These are phyloP conservation scores for Triangularia verruculosa DNA, from an alignment of 2,329 filamentous ascomycete genomes.

Conservation along the genomic window DNA sequence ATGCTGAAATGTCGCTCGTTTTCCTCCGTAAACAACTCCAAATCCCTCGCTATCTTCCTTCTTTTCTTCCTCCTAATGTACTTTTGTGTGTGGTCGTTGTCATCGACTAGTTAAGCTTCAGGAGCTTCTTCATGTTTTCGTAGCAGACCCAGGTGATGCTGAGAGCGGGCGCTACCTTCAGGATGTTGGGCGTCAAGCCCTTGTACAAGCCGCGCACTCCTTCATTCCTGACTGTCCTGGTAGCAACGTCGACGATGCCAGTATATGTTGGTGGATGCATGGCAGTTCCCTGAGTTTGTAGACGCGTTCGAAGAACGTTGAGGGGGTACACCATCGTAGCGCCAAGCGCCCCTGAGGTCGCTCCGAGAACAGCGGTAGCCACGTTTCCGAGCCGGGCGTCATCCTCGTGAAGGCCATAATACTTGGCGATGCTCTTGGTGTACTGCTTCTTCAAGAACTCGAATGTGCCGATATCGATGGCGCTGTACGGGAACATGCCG, in stretches of 20 bases:
- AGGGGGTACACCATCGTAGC: conserved; percentile 93
- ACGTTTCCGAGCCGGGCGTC: conserved; percentile 80
- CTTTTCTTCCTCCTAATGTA: not conserved
- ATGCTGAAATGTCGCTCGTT: conserved; percentile 16
- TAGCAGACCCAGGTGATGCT: conserved; percentile 95
- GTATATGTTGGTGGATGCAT: conserved; percentile 88
- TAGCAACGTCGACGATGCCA: conserved; percentile 84
- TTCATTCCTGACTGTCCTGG: conserved; percentile 78
- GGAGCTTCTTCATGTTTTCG: conserved; percentile 77
- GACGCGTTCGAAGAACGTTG: conserved; percentile 84
- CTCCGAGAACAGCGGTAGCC: conserved; percentile 82
- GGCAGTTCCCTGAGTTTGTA: conserved; percentile 93
- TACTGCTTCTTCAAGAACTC: conserved; percentile 83
- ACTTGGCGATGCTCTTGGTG: conserved; percentile 65
- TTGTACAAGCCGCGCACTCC: conserved; percentile 87
- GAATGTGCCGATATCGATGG: conserved; percentile 94
- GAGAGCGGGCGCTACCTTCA: conserved; percentile 94
- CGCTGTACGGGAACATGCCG: conserved; percentile 97
- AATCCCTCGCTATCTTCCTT: not conserved
- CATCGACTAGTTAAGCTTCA: conserved; percentile 48
- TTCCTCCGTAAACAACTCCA: not conserved
- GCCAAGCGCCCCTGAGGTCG: conserved; percentile 85
- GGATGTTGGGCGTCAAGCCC: conserved; percentile 87
- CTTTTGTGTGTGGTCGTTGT: not conserved
- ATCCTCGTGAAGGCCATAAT: conserved; percentile 72